Evolutionary conservation across 257 asterid genomes (phyloP), one percentile per base, ranked within the genome.

Genomic region (Solanum chaucha): DNA sequence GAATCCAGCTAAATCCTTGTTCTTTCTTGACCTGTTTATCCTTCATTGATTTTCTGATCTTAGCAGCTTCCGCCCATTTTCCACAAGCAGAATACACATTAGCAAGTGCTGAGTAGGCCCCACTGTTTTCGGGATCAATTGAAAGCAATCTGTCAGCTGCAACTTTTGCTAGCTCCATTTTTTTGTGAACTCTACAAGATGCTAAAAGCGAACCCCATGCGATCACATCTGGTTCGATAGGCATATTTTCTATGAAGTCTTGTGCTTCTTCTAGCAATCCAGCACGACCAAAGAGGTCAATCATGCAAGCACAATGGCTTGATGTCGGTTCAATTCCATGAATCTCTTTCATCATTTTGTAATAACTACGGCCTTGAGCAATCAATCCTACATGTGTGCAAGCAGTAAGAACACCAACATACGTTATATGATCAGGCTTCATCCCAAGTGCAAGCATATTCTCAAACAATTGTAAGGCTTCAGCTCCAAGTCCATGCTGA

Each of bases 1-100:
- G 96, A 88, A 95, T 83, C 99, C 99, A 94, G 88, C 99, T 97
- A 38, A 97, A 88, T 44, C 99, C 98, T 90, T 95, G 97, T 55
- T 95, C 98, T 92, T 96, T 96, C 95, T 92, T 96, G 83, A 96
- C 98, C 71, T 92, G 90, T 82, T 92, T 95, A 86, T 94, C 94
- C 89, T 94, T 95, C 99, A 96, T 96, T 48, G 91, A 92, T 89
- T 94, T 95, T 90, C 99, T 91, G 20, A 94, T 89, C 68, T 64
- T 88, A 44, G 98, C 98, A 24, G 99, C 99, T 86, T 95, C 97
- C 10, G 89, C 90, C 98, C 98, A 95, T 91, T 92, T 95, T 38
- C 95, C 95, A 88, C 98, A 92, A 86, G 94, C 92, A 36, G 98
- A 92, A 83, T 94, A 97, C 32, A 94, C 94, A 38, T 94, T 97